Conservation (phyloP, 2,329 filamentous ascomycete species). For the Ceratocystis papillata region DNA sequence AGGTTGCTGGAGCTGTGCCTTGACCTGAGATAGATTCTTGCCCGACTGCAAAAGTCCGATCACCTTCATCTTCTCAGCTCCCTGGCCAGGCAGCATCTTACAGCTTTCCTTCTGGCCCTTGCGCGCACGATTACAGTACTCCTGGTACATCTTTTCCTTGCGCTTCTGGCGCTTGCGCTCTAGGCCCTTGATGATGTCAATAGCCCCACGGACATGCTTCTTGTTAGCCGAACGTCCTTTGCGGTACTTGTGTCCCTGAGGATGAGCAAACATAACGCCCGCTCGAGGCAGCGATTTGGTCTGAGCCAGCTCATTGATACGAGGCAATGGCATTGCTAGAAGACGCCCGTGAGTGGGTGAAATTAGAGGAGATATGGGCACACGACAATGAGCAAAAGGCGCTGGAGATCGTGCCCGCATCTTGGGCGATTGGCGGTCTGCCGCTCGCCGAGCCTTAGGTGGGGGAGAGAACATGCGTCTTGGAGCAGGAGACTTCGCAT, state of each 20-base stretch:
- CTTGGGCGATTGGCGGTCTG: conserved; percentile 18
- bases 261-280: conserved; percentile 53
- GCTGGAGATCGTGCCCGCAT: conserved; percentile 40
- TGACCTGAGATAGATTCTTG: conserved; percentile 46
- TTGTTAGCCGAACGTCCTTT: conserved; percentile 37
- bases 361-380: conserved; percentile 57
- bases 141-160: conserved; percentile 83
- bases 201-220: conserved; percentile 74
- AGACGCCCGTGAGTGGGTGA: conserved; percentile 42
- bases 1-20: conserved; percentile 22
- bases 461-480: conserved; percentile 33
- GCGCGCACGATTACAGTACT: conserved; percentile 73
- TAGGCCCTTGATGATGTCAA: conserved; percentile 93
- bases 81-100: conserved; percentile 68
- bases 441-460: conserved; percentile 31
- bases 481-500: conserved; percentile 30
- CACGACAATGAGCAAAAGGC: conserved; percentile 51
- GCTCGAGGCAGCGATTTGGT: conserved; percentile 81
- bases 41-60: conserved; percentile 82
- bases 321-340: conserved; percentile 35
- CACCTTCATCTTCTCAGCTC: conserved; percentile 74
- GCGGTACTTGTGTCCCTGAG: conserved; percentile 33
- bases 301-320: conserved; percentile 7
- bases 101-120: conserved; percentile 54
- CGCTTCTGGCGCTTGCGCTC: conserved; percentile 89